Conservation (phyloP, 2,329 filamentous ascomycete genomes). For the Aspergillus ustus region DNA sequence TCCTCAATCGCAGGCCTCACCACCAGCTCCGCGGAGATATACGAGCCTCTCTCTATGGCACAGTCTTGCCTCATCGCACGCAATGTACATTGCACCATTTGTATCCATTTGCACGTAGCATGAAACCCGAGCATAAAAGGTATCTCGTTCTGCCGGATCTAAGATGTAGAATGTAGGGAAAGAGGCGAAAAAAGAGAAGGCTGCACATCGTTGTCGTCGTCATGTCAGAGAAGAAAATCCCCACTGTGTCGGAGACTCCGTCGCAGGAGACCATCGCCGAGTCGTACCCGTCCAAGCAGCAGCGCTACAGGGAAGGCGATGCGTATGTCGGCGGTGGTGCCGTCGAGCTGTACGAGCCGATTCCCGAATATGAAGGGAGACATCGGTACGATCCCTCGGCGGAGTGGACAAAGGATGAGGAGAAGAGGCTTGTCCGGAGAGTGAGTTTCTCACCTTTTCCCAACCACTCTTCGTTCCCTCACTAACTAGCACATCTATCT, state of each 20-base stretch:
- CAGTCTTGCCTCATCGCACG: not conserved
- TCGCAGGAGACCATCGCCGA: not conserved
- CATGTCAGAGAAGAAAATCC: conserved; percentile 2
- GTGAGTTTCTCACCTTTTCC: conserved; percentile 6
- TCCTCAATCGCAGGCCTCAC: not conserved
- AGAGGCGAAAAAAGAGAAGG: too few species aligned
- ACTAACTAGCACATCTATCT: too few species aligned
- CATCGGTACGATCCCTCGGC: conserved; percentile 48
- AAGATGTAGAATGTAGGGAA: too few species aligned
- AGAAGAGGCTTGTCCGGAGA: conserved; percentile 39
- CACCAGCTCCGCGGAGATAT: conserved; percentile 1
- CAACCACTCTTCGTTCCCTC: too few species aligned
- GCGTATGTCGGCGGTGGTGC: conserved; percentile 5
- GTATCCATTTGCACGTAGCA: not conserved
- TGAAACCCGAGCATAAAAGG: not conserved
- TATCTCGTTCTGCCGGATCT: not conserved
- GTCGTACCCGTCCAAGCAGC: not conserved
- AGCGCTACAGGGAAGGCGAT: conserved; percentile 1
- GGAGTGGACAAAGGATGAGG: conserved; percentile 43
- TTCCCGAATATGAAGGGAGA: conserved; percentile 46
- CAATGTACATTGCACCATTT: conserved; percentile 8
- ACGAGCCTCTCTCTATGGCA: not conserved
- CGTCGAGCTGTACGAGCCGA: conserved; percentile 19
- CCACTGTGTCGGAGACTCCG: not conserved
- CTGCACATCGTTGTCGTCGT: not conserved